These are phyloP conservation scores for Parietaria judaica DNA, from an alignment of 306 rosid species.

Conservation along the genomic window DNA sequence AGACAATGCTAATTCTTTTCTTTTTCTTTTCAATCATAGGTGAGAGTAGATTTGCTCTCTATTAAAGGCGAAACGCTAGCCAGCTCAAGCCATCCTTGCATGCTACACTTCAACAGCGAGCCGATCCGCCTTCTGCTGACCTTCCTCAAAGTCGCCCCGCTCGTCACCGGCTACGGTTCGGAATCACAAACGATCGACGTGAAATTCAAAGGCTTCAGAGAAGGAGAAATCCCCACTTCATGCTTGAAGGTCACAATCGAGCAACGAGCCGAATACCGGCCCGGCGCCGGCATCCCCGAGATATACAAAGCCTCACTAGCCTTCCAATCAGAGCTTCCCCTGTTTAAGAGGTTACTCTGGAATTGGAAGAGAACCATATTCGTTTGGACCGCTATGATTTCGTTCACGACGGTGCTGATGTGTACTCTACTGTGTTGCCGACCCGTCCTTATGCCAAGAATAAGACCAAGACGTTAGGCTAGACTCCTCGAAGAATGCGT, in stretches of 20 bases:
- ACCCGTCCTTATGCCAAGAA: conserved; percentile 44
- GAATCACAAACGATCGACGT: conserved; percentile 60
- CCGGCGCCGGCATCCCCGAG: conserved; percentile 85
- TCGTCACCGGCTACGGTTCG: conserved; percentile 51
- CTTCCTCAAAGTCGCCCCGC: conserved; percentile 57
- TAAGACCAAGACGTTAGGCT: conserved; percentile 31
- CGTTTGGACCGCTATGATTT: conserved; percentile 52
- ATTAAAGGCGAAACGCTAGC: conserved; percentile 52
- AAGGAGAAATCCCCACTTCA: conserved; percentile 52
- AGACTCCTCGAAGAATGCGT: too few species aligned
- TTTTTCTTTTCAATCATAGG: conserved; percentile 28
- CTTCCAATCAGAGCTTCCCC: conserved; percentile 55
- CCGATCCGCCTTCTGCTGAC: conserved; percentile 57
- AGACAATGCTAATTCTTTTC: conserved; percentile 11
- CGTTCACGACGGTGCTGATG: conserved; percentile 40
- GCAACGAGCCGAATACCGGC: conserved; percentile 56
- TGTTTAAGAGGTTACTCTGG: conserved; percentile 56
- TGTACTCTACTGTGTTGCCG: conserved; percentile 54
- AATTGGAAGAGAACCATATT: conserved; percentile 67
- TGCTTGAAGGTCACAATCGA: conserved; percentile 64
- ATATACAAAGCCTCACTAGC: conserved; percentile 56
- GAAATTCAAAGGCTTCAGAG: conserved; percentile 52
- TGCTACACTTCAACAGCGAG: conserved; percentile 68
- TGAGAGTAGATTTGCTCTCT: conserved; percentile 51
- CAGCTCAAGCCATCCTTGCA: conserved; percentile 64